Conservation (phyloP, 345 rosid genomes). For the Ricinus communis region DNA sequence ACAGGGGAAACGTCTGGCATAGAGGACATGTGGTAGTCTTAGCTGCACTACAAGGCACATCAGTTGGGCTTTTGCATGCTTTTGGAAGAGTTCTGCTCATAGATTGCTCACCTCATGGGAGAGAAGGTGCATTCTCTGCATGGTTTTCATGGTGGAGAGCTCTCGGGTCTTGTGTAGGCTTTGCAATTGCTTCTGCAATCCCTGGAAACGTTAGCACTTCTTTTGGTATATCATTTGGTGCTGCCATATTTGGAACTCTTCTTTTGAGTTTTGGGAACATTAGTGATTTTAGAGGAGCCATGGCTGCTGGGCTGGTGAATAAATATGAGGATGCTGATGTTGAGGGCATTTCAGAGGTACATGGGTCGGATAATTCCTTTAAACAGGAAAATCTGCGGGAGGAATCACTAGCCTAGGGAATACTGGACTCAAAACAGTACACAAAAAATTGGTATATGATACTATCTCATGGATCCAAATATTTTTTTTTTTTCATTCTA, state of each 20-base stretch:
- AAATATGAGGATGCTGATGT: slow-evolving; percentile 19
- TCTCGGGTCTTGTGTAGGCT: slow-evolving; percentile 52
- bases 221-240: slow-evolving; percentile 38
- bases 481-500: no score
- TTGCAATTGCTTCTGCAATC: slow-evolving; percentile 44
- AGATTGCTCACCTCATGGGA: slow-evolving; percentile 51
- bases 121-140: slow-evolving; percentile 52
- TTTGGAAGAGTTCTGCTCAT: slow-evolving; percentile 47
- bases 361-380: not conserved
- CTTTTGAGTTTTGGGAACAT: slow-evolving; percentile 50
- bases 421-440: no score
- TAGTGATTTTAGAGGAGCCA: slow-evolving; percentile 52
- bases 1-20: slow-evolving; percentile 36
- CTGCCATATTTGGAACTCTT: slow-evolving; percentile 30
- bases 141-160: slow-evolving; percentile 52
- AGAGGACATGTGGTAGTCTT: slow-evolving; percentile 38
- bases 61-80: slow-evolving; percentile 46
- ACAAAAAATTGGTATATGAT: no score
- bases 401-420: no score
- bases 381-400: no score
- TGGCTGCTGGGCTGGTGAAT: slow-evolving; percentile 41
- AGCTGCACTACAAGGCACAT: slow-evolving; percentile 53
- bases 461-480: no score
- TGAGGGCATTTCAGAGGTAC: not conserved
- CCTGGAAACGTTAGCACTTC: slow-evolving; percentile 38